Conservation (phyloP, 164 flowering plant genomes). For the Buxus sempervirens region DNA sequence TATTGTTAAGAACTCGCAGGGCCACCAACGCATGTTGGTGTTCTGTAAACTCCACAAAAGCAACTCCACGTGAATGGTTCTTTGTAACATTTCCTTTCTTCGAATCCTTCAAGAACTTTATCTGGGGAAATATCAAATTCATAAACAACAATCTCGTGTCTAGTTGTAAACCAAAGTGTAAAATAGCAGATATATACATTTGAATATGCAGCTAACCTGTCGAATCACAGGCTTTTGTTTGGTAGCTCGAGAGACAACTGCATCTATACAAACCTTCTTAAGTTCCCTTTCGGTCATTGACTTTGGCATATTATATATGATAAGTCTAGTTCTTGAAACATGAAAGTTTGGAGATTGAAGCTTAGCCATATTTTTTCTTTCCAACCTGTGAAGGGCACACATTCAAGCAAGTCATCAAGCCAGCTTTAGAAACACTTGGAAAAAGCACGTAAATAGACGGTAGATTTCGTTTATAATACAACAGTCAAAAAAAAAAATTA, state of each 20-base stretch:
- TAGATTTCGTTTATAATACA: no score
- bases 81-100: constrained; percentile 44
- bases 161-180: neutral
- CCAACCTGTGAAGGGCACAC: constrained; percentile 53
- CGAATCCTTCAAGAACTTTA: constrained; percentile 59
- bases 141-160: neutral
- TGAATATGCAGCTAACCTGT: constrained; percentile 51
- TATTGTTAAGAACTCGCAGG: constrained; percentile 88
- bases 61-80: constrained; percentile 79
- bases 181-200: neutral
- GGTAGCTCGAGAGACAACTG: constrained; percentile 79
- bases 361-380: constrained; percentile 53
- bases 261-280: constrained; percentile 62
- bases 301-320: constrained; percentile 87
- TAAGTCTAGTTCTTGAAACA: constrained; percentile 82
- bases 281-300: constrained; percentile 68
- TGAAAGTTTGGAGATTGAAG: constrained; percentile 87
- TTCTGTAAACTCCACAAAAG: constrained; percentile 85
- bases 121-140: constrained; percentile 38
- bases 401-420: neutral
- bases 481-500: no score
- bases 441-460: neutral
- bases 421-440: neutral
- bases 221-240: constrained; percentile 80
- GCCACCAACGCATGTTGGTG: constrained; percentile 99